phyloP scores from a whole-genome alignment of 306 rosid species.

The Casuarina cunninghamiana region DNA sequence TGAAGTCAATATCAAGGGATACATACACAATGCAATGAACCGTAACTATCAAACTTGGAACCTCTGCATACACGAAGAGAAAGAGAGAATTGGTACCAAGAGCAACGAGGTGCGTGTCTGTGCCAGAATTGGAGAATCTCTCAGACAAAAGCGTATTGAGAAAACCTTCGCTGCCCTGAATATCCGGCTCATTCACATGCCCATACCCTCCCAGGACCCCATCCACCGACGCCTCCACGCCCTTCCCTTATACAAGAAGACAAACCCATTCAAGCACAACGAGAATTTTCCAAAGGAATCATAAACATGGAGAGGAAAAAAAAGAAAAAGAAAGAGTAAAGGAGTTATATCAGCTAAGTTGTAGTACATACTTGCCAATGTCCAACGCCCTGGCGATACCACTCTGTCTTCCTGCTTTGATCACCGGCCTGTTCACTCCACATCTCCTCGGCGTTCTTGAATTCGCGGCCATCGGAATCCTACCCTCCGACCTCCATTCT shows the following conservation, averaged over 20 bases:
- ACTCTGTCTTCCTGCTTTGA: conserved; percentile 55
- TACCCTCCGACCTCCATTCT: too few relatives aligned
- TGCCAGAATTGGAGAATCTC: conserved; percentile 45
- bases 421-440: conserved; percentile 85
- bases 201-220: conserved; percentile 91
- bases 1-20: neutral
- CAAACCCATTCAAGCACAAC: neutral
- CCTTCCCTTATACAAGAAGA: conserved; percentile 40
- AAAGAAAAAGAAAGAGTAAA: neutral
- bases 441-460: conserved; percentile 74
- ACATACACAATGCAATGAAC: neutral
- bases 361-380: conserved; percentile 72
- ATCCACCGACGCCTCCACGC: conserved; percentile 79
- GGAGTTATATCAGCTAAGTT: too few relatives aligned
- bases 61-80: neutral
- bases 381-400: conserved; percentile 84
- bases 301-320: neutral
- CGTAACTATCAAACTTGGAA: neutral
- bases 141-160: conserved; percentile 60
- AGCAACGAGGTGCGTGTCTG: conserved; percentile 59
- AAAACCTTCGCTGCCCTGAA: conserved; percentile 73
- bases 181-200: conserved; percentile 66
- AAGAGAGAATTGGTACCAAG: conserved; percentile 54
- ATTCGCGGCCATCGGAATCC: neutral
- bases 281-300: neutral